Evolutionary conservation across 2,329 filamentous ascomycete genomes (phyloP), one percentile per base, ranked within the genome.

Genomic region (Stagonosporopsis rhizophila): DNA sequence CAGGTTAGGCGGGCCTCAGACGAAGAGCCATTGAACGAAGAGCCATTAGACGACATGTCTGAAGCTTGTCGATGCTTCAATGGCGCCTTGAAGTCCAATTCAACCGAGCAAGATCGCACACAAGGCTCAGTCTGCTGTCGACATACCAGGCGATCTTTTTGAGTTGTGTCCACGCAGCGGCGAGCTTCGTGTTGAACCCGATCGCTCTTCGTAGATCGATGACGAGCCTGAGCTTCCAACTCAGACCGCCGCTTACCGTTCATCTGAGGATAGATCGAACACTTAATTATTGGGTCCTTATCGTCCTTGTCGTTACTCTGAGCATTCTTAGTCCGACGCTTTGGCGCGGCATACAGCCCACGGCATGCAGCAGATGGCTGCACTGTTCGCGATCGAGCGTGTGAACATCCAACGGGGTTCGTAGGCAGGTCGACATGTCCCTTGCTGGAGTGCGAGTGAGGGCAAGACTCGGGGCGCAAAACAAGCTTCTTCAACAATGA

Each of bases 261-360:
- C 32, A 56, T 42, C 37, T 51, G 53, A 1, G 47, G 53, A 23
- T 56, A 56, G 28, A 52, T 52, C 2, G 44, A 56, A n/a, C 25
- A 28, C 15, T 28, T 28, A 22, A 45, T 46, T 12, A 56, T 37
- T 12, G 38, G 44, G 8, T 54, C 44, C 9, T 44, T 41, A 3
- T 47, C 37, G 15, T 48, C 32, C 5, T 8, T 12, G 38, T 54
- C 38, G 14, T 32, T 37, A 23, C 20, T 42, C 1, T 42, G 11
- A 15, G 46, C 42, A 14, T 19, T 3, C 23, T 17, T 32, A 15
- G 2, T 3, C 17, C 9, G 20, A 25, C 15, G 17, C 15, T 27
- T 25, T 2, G 22, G 25, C 6, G 19, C 11, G 11, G 40, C 40
- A 14, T 44, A 52, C n/a, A 52, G 25, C 3, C 48, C 48, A 4